Evolutionary conservation across 495 filamentous ascomycete genomes (phyloP), one percentile per base, ranked within the genome.

Genomic region (Talaromyces wortmannii): DNA sequence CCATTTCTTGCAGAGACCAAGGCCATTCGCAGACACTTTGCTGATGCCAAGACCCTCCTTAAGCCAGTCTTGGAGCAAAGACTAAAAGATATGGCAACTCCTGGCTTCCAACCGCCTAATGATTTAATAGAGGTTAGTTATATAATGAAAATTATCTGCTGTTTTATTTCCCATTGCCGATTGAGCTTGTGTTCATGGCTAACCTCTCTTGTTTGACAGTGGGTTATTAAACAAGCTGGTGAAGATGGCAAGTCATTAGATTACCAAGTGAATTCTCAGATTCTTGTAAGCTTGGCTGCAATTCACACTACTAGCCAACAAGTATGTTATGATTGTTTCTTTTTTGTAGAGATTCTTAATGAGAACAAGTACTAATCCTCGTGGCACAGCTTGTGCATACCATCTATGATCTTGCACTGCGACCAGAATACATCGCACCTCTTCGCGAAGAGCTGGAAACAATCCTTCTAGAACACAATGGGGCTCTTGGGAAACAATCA

Each of bases 261-360:
- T 36, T 36, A 36, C 12, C 33, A 36, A 36, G 33, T 36, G 33
- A 36, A 36, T 36, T 36, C 33, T 36, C 33, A 36, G 33, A 36
- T 36, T 36, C 33, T 36, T 36, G 33, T 36, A 36, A 36, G 33
- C 33, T 36, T 36, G 48, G 73, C 72, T 0, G 69, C 72, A 12
- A 75, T 76, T 17, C 74, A 77, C 56, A 77, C 74, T 0, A 76
- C 70, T 12, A 36, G 33, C 33, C 33, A 36, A 36, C 33, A 36
- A 36, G 33, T 36, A 36, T 36, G 33, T 36, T 12, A 36, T 12
- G 12, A 6, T 36, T 36, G 33, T 36, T 12, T 36, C 12, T 36
- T 36, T 36, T 12, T 36, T n/a, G n/a, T n/a, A n/a, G n/a, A 36
- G 12, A 36, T 36, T 12, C 33, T 36, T 36, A 36, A 36, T 36